Evolutionary conservation across 768 basidiomycete genomes (phyloP).

Genomic region (Tephrocybe sp.): DNA sequence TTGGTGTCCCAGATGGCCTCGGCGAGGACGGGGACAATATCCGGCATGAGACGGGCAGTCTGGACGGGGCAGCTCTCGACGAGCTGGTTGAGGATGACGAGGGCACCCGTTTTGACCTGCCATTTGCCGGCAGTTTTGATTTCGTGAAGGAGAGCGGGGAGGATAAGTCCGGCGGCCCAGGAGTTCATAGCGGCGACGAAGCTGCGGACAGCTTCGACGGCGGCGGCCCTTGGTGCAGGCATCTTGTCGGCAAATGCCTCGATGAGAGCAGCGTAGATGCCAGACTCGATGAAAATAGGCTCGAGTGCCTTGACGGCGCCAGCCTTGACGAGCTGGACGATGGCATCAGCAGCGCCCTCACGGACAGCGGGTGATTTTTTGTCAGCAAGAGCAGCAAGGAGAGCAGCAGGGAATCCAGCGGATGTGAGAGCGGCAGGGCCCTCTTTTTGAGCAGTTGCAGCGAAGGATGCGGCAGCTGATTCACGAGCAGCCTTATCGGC

Average conservation of each 20-base stretch:
- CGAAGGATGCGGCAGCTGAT: conserved; percentile 66
- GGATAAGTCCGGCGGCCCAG: conserved; percentile 81
- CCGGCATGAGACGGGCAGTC: conserved; percentile 87
- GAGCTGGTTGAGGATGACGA: conserved; percentile 82
- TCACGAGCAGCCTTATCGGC: conserved; percentile 83
- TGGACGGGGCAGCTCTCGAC: conserved; percentile 79
- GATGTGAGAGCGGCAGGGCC: conserved; percentile 75
- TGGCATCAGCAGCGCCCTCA: conserved; percentile 79
- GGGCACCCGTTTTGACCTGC: conserved; percentile 91
- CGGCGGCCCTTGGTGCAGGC: conserved; percentile 80
- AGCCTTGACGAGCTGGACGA: conserved; percentile 61
- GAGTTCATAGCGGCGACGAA: conserved; percentile 81
- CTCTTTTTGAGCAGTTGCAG: conserved; percentile 75
- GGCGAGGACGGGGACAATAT: conserved; percentile 90
- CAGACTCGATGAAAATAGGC: conserved; percentile 83
- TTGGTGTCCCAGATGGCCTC: conserved; percentile 99
- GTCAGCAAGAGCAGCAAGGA: conserved; percentile 84
- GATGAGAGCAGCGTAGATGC: conserved; percentile 82
- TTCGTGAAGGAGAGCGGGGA: conserved; percentile 86
- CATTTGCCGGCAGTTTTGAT: conserved; percentile 97
- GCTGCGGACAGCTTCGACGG: conserved; percentile 77
- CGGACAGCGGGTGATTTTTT: conserved; percentile 93
- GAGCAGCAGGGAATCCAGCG: conserved; percentile 67
- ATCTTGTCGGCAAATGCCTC: conserved; percentile 96
- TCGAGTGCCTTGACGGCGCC: conserved; percentile 83